Base-by-base conservation (phyloP, 1,284 basidiomycete species). In the Puccinia sorghi region DNA sequence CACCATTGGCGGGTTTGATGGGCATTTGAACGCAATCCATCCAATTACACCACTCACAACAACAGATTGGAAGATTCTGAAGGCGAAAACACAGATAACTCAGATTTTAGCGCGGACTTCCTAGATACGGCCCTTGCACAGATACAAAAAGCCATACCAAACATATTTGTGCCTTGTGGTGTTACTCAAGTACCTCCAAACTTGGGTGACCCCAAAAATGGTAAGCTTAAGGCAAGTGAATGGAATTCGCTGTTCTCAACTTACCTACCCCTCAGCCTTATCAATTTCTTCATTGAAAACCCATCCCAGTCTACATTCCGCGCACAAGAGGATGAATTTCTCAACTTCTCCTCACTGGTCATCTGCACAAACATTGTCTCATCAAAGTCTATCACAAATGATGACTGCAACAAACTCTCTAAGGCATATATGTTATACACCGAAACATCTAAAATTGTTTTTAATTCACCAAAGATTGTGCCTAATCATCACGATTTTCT, bases 171-270 rank as follows among this genome's bases (percentile, higher is more conserved):
- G 0, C 79, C 80, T 9, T 56, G 41, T 50, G 76, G 79, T 20
- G 43, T 80, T 20, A 75, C 80, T 76, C 66, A 48, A 43, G 64
- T 80, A 11, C 80, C 80, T 12, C 56, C 6, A 25, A 72, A 72
- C 25, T 22, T 80, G 25, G 80, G 80, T 17, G 71, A 66, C 12
- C 64, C 80, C 41, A 72, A 63, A 2, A 70, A 80, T 69, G 80
- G 79, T 3, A 81, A 81, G 32, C 43, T 81, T 32, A 81, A 81
- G 39, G 80, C 79, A 48, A 80, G 78, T 66, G 72, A 76, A 61
- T 81, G 69, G 57, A 72, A 80, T 43, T 56, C 80, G 3, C 74
- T 78, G 15, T 81, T 81, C 63, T 57, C 80, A n/a, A 52, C 74
- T 20, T 69, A 78, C 48, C 57, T 81, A 43, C 80, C 80, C 22